Base-by-base conservation (phyloP, 2,329 filamentous ascomycete genomes). In the Aureobasidium sp. region DNA sequence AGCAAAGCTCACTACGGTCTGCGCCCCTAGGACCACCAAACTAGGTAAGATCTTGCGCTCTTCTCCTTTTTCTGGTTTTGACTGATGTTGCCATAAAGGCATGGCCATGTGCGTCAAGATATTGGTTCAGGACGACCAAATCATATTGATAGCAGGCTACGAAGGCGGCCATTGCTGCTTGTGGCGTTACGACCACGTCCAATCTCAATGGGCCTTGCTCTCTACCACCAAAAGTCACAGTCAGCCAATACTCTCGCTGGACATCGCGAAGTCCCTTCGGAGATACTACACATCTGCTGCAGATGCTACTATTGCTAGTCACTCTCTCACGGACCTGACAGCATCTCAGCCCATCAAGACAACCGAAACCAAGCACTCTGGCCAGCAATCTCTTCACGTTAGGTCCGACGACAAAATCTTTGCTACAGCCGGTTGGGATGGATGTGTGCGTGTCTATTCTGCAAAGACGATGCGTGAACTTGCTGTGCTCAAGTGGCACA, bases 401-500 rank as follows among this genome's bases (percentile, higher is more conserved):
- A 85, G 94, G 13, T 87, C 85, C 1, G 94, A 99, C 72, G 89
- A 86, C 3, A 87, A 84, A 65, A 81, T 99, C 5, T 88, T 97
- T 66, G 90, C 89, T 3, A 97, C 93, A 0, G 93, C 90, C 0
- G 94, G 94, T 3, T 99, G 94, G 94, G 94, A 99, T 73, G 82
- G 85, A 1, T 84, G 86, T 52, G 79, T 92, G 1, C 81, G 94
- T 10, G 86, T 97, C 1, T 99, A 97, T 73, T 88, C 88, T 3
- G 76, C 82, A 50, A 91, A 88, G 74, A 88, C 86, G 0, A 81
- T 97, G 79, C 89, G 87, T 69, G 92, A 97, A 73, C 75, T 97
- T 11, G 94, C 93, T 0, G 91, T 97, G 60, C 77, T 97, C 65
- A 96, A 95, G 74, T 97, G 93, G 93, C 94, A 97, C 74, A 86